Evolutionary conservation across 2,329 filamentous ascomycete species (phyloP).

Genomic region (Pyricularia pennisetigena): DNA sequence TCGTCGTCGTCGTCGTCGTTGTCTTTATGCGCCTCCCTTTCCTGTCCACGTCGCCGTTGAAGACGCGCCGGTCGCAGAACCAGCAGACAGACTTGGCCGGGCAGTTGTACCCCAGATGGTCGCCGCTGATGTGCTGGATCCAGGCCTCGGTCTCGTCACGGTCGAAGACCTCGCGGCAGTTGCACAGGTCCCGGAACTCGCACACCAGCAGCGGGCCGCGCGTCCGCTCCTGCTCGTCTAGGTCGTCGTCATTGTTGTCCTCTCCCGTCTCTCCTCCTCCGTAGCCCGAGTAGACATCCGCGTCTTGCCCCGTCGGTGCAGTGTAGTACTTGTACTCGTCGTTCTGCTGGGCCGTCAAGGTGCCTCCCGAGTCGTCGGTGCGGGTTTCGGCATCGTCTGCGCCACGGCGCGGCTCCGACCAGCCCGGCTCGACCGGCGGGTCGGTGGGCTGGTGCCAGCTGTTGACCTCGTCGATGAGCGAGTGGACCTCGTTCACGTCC

Average conservation of each 20-base stretch:
- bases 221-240: background rate
- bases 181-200: constrained; percentile 28
- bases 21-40: background rate
- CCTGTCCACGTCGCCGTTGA: constrained; percentile 13
- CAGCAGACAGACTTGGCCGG: constrained; percentile 33
- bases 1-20: constrained; percentile 6
- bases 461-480: background rate
- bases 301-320: background rate
- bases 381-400: background rate
- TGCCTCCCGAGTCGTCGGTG: background rate
- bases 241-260: background rate
- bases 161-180: constrained; percentile 27
- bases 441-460: background rate
- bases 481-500: background rate
- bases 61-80: constrained; percentile 34
- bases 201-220: constrained; percentile 24
- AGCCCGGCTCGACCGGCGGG: background rate
- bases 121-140: constrained; percentile 31
- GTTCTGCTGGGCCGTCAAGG: background rate
- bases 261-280: background rate
- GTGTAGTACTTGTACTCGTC: background rate
- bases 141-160: constrained; percentile 28
- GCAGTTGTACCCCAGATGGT: constrained; percentile 24
- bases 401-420: background rate
- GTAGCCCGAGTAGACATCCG: background rate